Percentiles rank a stretch among this genome's conserved stretches.
phyloP scores from a whole-genome alignment of 805 yeast genomes.

The Zygosaccharomyces gambellarensis region DNA sequence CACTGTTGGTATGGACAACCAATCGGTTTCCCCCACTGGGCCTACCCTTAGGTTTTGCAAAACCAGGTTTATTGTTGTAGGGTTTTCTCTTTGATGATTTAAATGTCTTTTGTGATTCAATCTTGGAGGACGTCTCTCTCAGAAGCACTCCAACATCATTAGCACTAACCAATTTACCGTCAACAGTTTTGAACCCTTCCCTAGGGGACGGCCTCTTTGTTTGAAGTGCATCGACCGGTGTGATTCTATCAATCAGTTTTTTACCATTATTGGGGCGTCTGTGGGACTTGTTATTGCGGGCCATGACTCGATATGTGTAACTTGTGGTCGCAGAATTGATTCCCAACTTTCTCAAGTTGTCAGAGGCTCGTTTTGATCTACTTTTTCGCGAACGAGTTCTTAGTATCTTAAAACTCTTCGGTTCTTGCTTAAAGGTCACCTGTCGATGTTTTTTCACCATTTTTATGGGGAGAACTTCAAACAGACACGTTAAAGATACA shows the following conservation, averaged over 20 bases:
- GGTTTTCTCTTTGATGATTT: neutral
- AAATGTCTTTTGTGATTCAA: slow-evolving; percentile 8
- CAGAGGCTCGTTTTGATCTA: neutral
- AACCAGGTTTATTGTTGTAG: neutral
- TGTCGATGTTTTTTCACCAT: neutral
- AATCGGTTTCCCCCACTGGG: slow-evolving; percentile 11
- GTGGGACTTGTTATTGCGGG: slow-evolving; percentile 6
- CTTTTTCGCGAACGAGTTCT: neutral
- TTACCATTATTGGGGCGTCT: slow-evolving; percentile 9
- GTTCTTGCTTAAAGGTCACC: neutral
- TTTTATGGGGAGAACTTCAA: slow-evolving; percentile 2
- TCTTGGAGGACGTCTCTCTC: slow-evolving; percentile 16
- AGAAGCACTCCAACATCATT: slow-evolving; percentile 25
- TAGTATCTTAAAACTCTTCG: neutral
- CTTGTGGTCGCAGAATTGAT: neutral
- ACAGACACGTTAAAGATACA: neutral
- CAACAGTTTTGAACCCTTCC: slow-evolving; percentile 24
- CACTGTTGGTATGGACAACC: slow-evolving; percentile 22
- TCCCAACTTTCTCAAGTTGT: neutral
- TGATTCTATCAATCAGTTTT: slow-evolving; percentile 14
- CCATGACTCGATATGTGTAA: slow-evolving; percentile 5
- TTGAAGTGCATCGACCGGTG: slow-evolving; percentile 6
- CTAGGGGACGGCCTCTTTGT: slow-evolving; percentile 7
- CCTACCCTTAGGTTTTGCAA: neutral
- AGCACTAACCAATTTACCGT: slow-evolving; percentile 27